phyloP scores from a whole-genome alignment of 371 early-diverging fungal species.

The Mortierella sp. region DNA sequence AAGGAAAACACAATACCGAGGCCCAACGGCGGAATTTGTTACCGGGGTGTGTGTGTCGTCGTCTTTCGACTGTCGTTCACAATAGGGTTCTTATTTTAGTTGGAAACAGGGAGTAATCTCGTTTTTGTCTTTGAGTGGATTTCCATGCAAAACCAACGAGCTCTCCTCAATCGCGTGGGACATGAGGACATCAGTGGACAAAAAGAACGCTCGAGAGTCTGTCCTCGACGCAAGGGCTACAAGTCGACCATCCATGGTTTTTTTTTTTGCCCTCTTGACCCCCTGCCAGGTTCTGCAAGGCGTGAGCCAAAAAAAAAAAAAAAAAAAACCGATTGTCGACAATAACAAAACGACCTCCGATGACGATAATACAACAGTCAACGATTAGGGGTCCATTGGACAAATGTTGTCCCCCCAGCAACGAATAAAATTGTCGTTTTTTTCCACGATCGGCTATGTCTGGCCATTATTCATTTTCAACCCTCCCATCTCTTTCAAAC shows the following conservation, averaged over 20 bases:
- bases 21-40: conserved; percentile 16
- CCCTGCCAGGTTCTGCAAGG: conserved; percentile 5
- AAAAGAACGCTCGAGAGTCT: conserved; percentile 6
- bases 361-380: conserved; percentile 2
- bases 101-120: background rate
- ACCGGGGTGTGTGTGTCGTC: background rate
- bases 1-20: background rate
- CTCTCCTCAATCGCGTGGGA: conserved; percentile 6
- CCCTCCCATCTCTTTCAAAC: background rate
- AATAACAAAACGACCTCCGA: background rate
- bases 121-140: background rate
- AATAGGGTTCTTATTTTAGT: conserved; percentile 10
- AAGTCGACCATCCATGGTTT: conserved; percentile 5
- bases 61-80: background rate
- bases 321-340: background rate
- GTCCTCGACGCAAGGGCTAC: conserved; percentile 4
- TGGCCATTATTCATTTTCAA: conserved; percentile 10
- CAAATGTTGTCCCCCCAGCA: background rate
- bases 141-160: background rate
- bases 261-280: background rate
- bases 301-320: conserved; percentile 9
- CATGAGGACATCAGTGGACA: background rate
- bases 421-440: conserved; percentile 6
- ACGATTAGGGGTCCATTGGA: conserved; percentile 14
- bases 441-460: conserved; percentile 12